Conservation (phyloP, 2,329 filamentous ascomycete genomes). For the Ceratocystis cacaofunesta region DNA sequence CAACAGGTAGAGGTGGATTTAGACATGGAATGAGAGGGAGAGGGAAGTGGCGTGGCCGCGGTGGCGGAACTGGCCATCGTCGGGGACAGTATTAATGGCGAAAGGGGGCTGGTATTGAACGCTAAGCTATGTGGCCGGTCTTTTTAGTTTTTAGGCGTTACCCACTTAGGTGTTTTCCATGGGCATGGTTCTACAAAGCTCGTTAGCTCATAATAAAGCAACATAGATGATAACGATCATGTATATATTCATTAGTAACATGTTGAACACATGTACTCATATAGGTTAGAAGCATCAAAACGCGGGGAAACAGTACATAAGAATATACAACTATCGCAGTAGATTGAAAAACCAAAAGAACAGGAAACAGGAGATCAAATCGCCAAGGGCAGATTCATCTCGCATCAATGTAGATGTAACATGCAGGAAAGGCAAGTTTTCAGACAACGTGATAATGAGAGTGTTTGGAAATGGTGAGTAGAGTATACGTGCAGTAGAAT, state of each 20-base stretch:
- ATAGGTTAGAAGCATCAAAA: not conserved
- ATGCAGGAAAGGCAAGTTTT: not conserved
- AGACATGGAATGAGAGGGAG: constrained; percentile 24
- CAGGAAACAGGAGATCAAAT: not conserved
- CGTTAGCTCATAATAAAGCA: not conserved
- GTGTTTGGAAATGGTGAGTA: not conserved
- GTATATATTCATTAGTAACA: not conserved
- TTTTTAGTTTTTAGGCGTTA: not conserved
- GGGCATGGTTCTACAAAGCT: not conserved
- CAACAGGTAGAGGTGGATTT: constrained; percentile 21
- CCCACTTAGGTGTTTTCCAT: not conserved
- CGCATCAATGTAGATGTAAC: not conserved
- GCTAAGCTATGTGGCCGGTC: not conserved
- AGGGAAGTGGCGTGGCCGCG: constrained; percentile 27
- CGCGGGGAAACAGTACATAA: not conserved
- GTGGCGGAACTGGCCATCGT: constrained; percentile 23
- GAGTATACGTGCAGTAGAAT: not conserved
- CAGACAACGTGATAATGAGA: not conserved
- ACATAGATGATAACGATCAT: not conserved
- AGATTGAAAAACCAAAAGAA: not conserved
- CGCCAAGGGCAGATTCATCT: not conserved
- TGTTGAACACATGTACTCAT: not conserved
- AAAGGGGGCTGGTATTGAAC: not conserved
- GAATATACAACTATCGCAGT: not conserved
- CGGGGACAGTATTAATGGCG: constrained; percentile 22